A percentile compares a stretch with the other conserved stretches of the same genome.
Conservation (phyloP, 805 yeast genomes). For the Barnettozyma sucrosica region DNA sequence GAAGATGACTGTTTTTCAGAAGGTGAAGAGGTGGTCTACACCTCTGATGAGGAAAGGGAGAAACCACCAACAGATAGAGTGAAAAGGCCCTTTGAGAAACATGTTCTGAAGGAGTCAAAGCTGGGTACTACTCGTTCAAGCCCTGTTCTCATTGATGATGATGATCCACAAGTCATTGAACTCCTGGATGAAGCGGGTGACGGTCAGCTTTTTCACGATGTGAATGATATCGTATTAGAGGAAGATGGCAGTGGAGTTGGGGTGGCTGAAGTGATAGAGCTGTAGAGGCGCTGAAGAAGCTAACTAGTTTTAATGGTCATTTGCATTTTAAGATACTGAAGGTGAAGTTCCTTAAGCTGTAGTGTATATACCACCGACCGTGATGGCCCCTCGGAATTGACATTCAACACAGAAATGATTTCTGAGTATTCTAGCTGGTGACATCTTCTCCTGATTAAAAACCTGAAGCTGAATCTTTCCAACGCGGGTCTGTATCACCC, state of each 20-base stretch:
- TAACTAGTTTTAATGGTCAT: too few relatives aligned
- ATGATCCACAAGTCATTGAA: not conserved
- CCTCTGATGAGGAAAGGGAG: not conserved
- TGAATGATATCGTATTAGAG: not conserved
- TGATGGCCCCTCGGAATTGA: too few relatives aligned
- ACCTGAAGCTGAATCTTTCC: too few relatives aligned
- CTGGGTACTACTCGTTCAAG: not conserved
- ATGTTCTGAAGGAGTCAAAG: not conserved
- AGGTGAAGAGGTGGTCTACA: not conserved
- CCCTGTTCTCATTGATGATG: not conserved
- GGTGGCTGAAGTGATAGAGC: not conserved
- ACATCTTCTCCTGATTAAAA: too few relatives aligned
- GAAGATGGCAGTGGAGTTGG: not conserved
- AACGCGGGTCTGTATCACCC: not conserved
- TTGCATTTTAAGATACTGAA: not conserved
- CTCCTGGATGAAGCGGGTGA: not conserved
- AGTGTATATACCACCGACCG: too few relatives aligned
- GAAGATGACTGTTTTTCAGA: not conserved
- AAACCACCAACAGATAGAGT: not conserved
- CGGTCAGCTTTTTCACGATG: not conserved
- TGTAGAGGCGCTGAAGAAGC: not conserved
- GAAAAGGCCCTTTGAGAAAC: not conserved
- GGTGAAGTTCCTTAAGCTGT: too few relatives aligned
- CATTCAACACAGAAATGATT: too few relatives aligned
- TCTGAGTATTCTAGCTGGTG: too few relatives aligned